A percentile compares a stretch with the other conserved stretches of the same genome.
These are phyloP conservation scores for Penicillium salamii DNA, from an alignment of 495 filamentous ascomycete species.

Conservation along the genomic window DNA sequence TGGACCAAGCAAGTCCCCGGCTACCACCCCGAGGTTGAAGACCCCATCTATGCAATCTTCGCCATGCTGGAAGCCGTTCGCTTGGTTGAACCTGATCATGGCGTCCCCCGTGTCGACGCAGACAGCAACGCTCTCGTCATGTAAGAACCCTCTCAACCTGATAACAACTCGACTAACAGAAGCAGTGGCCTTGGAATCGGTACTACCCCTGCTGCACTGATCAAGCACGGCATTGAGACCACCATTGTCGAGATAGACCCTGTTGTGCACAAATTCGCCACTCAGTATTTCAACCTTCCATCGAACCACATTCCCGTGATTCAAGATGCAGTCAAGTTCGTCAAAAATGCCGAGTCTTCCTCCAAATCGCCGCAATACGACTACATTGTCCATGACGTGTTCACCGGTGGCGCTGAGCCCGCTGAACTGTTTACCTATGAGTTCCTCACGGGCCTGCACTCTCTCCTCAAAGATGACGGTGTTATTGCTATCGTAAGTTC, in stretches of 20 bases:
- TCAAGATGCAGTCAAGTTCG: conserved; percentile 76
- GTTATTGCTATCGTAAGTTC: conserved; percentile 82
- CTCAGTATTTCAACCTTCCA: conserved; percentile 77
- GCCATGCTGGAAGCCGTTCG: conserved; percentile 88
- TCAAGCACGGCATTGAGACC: conserved; percentile 83
- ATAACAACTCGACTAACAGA: neutral
- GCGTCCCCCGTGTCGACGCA: conserved; percentile 51
- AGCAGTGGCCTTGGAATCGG: conserved; percentile 85
- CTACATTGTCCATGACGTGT: conserved; percentile 98
- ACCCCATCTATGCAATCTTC: conserved; percentile 92
- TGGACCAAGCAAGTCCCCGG: conserved; percentile 51
- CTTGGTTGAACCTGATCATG: conserved; percentile 59
- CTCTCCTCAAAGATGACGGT: conserved; percentile 71
- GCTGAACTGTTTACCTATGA: conserved; percentile 81
- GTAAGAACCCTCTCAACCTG: conserved; percentile 32
- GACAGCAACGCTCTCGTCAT: conserved; percentile 80
- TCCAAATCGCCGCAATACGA: conserved; percentile 58
- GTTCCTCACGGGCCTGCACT: conserved; percentile 66
- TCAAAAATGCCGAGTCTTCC: conserved; percentile 47
- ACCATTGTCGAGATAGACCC: conserved; percentile 95
- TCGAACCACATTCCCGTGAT: conserved; percentile 76
- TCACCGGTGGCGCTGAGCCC: conserved; percentile 93
- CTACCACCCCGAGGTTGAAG: conserved; percentile 55
- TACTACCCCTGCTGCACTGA: conserved; percentile 81
- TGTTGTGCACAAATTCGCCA: conserved; percentile 76